Percentiles rank a stretch among this genome's conserved stretches.
phyloP scores from a whole-genome alignment of 192 early-diverging fungal species.

The Entomortierella beljakovae region DNA sequence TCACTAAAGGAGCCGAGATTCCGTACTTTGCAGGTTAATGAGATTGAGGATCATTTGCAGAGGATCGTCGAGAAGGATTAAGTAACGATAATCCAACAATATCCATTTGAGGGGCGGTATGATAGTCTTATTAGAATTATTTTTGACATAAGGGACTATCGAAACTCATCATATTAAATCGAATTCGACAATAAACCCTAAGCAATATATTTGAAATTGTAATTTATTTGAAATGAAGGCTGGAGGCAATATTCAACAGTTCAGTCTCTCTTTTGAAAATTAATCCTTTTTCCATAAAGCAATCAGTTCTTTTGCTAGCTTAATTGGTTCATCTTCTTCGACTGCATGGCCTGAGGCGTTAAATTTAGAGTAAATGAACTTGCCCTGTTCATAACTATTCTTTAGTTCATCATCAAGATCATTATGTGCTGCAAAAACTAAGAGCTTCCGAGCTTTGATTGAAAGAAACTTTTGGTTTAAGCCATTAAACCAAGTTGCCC shows the following conservation, averaged over 20 bases:
- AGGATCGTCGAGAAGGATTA: constrained; percentile 91
- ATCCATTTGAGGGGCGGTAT: too few species aligned
- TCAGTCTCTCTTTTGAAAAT: constrained; percentile 11
- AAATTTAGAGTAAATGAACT: constrained; percentile 9
- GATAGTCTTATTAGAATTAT: too few species aligned
- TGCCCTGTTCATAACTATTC: neutral
- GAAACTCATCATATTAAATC: neutral
- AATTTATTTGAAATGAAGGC: neutral
- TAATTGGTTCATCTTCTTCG: constrained; percentile 29
- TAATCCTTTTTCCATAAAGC: constrained; percentile 18
- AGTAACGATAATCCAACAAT: constrained; percentile 5
- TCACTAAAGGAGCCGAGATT: constrained; percentile 80
- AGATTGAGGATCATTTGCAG: constrained; percentile 92
- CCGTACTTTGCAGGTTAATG: constrained; percentile 76
- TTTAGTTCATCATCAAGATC: constrained; percentile 16
- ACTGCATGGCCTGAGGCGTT: constrained; percentile 10
- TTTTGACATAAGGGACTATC: neutral
- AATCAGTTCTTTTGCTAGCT: neutral
- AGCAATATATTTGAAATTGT: neutral
- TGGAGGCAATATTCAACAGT: too few species aligned
- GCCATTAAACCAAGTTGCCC: constrained; percentile 19
- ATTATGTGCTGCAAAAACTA: constrained; percentile 8
- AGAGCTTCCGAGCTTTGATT: neutral
- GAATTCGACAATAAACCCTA: neutral
- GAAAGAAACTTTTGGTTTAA: constrained; percentile 23